Base-by-base conservation (phyloP, 495 filamentous ascomycete species). In the Pseudevernia furfuracea region DNA sequence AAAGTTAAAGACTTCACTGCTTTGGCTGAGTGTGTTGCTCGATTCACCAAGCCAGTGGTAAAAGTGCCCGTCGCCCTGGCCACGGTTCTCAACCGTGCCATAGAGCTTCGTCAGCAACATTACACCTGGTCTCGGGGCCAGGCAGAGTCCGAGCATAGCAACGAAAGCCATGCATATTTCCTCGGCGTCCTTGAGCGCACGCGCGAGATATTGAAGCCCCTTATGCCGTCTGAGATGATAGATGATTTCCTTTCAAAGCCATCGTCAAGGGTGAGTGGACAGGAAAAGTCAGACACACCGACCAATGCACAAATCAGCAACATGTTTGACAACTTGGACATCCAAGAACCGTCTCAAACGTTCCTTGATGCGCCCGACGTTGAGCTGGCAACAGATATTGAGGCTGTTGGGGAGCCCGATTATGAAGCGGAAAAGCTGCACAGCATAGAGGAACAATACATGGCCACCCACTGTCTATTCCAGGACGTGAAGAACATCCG, bases 301-400 rank as follows among this genome's bases (percentile, higher is more conserved):
- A 48, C 4, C 11, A 57, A 60, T 8, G 61, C 60, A 19, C 66
- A 64, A 3, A 21, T 70, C 4, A 44, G 25, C 25, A 78, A 75
- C 63, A 67, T 66, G 38, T 76, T 80, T 46, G 69, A 67, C 9
- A 58, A 52, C 3, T 57, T 79, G 14, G 58, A 68, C 2, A 61
- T 78, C 21, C 67, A 78, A 44, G 76, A 79, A 38, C 71, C 75
- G 3, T 78, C 75, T 0, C 66, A 74, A 21, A 70, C 68, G 1
- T 77, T 78, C 65, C 64, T 76, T 36, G 60, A 71, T 38, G 70
- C 76, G 1, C 73, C 72, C 0, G 68, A 69, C n/a, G 41, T 69
- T 4, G 65, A 73, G 38, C 68, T 62, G 46, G 66, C 69, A 10
- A 52, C 44, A 1, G 59, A 52, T 25, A 37, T 34, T 38, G 36